phyloP scores from a whole-genome alignment of 2,329 filamentous ascomycete genomes.

The Curvularia sp. region DNA sequence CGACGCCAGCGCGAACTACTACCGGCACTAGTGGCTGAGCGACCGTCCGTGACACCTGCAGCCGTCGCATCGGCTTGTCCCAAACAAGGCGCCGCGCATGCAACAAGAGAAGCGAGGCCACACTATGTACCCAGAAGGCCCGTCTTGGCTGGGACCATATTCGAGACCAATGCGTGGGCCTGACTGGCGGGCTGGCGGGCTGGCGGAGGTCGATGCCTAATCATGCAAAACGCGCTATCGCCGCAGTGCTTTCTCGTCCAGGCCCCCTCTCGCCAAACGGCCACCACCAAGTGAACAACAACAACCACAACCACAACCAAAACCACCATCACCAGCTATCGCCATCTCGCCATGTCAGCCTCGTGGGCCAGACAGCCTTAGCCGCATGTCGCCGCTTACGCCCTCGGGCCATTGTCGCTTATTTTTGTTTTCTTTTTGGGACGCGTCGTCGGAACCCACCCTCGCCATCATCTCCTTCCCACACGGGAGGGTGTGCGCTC shows the following conservation, averaged over 20 bases:
- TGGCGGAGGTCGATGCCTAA: neutral
- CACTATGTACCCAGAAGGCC: slow-evolving; percentile 27
- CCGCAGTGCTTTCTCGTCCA: slow-evolving; percentile 16
- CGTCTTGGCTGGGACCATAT: slow-evolving; percentile 22
- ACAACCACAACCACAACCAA: neutral
- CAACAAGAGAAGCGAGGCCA: slow-evolving; percentile 19
- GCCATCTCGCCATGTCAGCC: neutral
- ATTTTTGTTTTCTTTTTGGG: neutral
- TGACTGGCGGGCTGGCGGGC: slow-evolving; percentile 18
- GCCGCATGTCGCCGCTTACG: slow-evolving; percentile 20
- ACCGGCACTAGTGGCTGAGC: neutral
- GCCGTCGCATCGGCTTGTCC: slow-evolving; percentile 21
- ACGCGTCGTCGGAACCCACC: neutral
- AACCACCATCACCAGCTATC: neutral
- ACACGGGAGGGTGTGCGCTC: slow-evolving; percentile 40
- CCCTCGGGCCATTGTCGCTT: neutral
- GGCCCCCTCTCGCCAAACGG: neutral
- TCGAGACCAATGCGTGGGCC: slow-evolving; percentile 29
- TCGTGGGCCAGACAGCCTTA: neutral
- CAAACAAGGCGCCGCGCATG: slow-evolving; percentile 25
- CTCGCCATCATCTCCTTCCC: slow-evolving; percentile 37
- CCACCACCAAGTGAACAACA: neutral
- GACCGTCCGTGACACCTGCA: slow-evolving; percentile 8
- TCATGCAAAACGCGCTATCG: slow-evolving; percentile 30
- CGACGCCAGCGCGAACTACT: neutral